Evolutionary conservation across 1,284 basidiomycete genomes (phyloP).

Genomic region (Jaminaea rosea): DNA sequence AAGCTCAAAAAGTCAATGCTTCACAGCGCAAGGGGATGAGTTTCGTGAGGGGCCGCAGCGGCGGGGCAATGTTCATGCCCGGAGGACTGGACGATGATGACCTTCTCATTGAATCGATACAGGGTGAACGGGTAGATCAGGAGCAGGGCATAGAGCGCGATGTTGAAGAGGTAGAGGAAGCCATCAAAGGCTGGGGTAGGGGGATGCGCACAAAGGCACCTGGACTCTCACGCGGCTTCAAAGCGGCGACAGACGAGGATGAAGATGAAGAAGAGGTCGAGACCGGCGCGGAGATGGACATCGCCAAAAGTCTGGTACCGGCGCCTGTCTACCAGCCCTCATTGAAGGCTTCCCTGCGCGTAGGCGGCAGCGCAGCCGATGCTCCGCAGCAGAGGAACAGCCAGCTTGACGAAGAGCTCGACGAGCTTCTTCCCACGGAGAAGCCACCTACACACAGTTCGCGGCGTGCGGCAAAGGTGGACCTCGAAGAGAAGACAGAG

Average conservation of each 20-base stretch:
- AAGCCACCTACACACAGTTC: slow-evolving; percentile 3
- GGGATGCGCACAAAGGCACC: slow-evolving; percentile 49
- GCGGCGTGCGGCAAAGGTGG: slow-evolving; percentile 12
- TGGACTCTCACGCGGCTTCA: slow-evolving; percentile 55
- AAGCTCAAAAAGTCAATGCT: slow-evolving; percentile 17
- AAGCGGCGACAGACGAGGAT: slow-evolving; percentile 48
- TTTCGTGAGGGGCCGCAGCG: slow-evolving; percentile 19
- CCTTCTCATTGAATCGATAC: too few species aligned
- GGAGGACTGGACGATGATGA: slow-evolving; percentile 52
- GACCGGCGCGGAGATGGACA: slow-evolving; percentile 8
- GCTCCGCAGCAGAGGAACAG: background rate
- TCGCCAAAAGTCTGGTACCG: slow-evolving; percentile 15
- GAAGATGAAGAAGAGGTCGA: slow-evolving; percentile 49
- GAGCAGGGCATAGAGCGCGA: slow-evolving; percentile 19
- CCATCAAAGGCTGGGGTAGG: slow-evolving; percentile 5
- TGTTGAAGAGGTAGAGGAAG: slow-evolving; percentile 5
- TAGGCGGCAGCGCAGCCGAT: slow-evolving; percentile 1
- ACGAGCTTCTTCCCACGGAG: slow-evolving; percentile 40
- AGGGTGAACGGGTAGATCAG: slow-evolving; percentile 24
- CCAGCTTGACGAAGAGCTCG: slow-evolving; percentile 29
- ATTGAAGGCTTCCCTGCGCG: slow-evolving; percentile 5
- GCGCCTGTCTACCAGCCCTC: slow-evolving; percentile 20
- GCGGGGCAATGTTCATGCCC: slow-evolving; percentile 15
- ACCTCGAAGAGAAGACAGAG: slow-evolving; percentile 61
- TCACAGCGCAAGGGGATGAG: background rate